phyloP scores from a whole-genome alignment of 179 eudicot genomes.

The Amaranthus tricolor region DNA sequence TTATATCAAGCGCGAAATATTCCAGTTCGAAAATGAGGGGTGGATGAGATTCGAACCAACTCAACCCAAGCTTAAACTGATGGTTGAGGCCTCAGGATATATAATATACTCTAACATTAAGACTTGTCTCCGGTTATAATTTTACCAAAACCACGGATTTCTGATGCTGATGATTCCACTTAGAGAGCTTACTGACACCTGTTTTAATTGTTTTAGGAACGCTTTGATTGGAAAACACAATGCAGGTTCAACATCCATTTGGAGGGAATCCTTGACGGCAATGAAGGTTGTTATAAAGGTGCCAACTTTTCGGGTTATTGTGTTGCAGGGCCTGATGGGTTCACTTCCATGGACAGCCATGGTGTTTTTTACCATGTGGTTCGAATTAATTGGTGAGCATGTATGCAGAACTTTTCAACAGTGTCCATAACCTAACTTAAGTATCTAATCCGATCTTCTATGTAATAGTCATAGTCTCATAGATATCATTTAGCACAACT shows the following conservation, averaged over 20 bases:
- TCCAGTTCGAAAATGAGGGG: no score
- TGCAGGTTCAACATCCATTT: constrained; percentile 43
- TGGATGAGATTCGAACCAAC: no score
- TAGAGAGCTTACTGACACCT: background rate
- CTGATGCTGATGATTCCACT: background rate
- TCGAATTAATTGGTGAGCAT: constrained; percentile 80
- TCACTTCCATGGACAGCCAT: constrained; percentile 96
- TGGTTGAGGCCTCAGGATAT: no score
- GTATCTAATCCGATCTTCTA: background rate
- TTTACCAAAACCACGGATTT: no score
- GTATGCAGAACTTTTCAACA: constrained; percentile 11
- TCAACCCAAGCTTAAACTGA: no score
- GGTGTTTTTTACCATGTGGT: constrained; percentile 95
- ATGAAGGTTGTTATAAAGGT: constrained; percentile 79
- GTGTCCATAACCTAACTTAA: background rate
- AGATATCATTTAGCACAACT: background rate
- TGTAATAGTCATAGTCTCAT: background rate
- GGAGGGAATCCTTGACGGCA: constrained; percentile 77
- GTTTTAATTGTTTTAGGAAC: constrained; percentile 39
- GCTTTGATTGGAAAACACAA: constrained; percentile 39
- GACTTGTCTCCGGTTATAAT: no score
- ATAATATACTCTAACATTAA: no score
- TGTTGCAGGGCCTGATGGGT: constrained; percentile 90
- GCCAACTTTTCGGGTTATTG: constrained; percentile 82
- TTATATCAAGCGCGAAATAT: no score